Percentiles rank a stretch among this genome's conserved stretches.
Conservation (phyloP, 1,139 yeast species). For the Eremothecium cymbalariae region DNA sequence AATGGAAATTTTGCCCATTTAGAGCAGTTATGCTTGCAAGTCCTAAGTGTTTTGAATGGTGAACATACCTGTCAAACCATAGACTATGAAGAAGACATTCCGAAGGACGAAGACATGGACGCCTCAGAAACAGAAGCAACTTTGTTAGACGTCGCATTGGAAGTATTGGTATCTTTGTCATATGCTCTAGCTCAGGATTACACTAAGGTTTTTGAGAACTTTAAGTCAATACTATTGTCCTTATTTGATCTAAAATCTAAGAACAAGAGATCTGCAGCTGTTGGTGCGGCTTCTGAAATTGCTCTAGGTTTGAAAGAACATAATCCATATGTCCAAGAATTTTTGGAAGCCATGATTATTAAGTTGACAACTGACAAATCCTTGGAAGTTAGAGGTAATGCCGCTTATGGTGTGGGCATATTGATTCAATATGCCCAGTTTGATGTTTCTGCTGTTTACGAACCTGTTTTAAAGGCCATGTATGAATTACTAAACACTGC, state of each 20-base stretch:
- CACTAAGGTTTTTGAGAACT: slow-evolving; percentile 58
- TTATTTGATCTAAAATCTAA: slow-evolving; percentile 60
- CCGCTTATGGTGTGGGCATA: slow-evolving; percentile 93
- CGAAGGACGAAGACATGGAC: slow-evolving; percentile 49
- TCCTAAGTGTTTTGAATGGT: slow-evolving; percentile 65
- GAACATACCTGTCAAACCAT: slow-evolving; percentile 76
- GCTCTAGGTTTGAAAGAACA: slow-evolving; percentile 63
- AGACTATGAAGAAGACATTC: slow-evolving; percentile 46
- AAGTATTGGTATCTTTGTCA: slow-evolving; percentile 72
- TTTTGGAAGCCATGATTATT: slow-evolving; percentile 59
- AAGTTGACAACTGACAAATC: slow-evolving; percentile 71
- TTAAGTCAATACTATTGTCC: slow-evolving; percentile 57
- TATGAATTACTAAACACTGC: slow-evolving; percentile 74
- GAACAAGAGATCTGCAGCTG: slow-evolving; percentile 70
- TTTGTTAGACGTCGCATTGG: slow-evolving; percentile 76
- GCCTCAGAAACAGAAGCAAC: slow-evolving; percentile 84
- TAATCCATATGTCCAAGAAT: slow-evolving; percentile 61
- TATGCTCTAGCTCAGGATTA: slow-evolving; percentile 62
- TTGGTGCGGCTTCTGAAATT: slow-evolving; percentile 89
- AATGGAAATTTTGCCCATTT: slow-evolving; percentile 50
- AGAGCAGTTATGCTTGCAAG: slow-evolving; percentile 60
- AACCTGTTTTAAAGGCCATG: slow-evolving; percentile 62
- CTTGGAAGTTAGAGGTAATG: slow-evolving; percentile 86
- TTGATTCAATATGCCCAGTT: slow-evolving; percentile 53
- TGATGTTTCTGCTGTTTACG: slow-evolving; percentile 58